A percentile compares a stretch with the other conserved stretches of the same genome.
Conservation (phyloP, 306 rosid genomes). For the Sophora flavescens region DNA sequence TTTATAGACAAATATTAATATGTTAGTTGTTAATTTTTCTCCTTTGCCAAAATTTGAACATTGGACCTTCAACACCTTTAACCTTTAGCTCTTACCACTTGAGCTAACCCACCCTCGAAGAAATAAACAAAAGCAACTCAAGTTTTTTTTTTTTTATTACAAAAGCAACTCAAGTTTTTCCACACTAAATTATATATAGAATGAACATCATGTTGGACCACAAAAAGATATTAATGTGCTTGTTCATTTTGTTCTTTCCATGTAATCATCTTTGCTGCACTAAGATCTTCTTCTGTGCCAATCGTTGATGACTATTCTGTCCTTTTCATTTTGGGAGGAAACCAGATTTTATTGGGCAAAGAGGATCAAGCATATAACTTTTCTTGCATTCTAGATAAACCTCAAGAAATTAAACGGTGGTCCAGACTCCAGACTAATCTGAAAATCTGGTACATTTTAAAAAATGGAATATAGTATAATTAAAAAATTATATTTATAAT, state of each 20-base stretch:
- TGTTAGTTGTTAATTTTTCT: too few relatives aligned
- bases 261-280: background rate
- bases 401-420: slow-evolving; percentile 17
- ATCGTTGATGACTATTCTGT: background rate
- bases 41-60: too few relatives aligned
- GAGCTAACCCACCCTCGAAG: too few relatives aligned
- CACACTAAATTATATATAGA: slow-evolving; percentile 34
- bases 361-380: slow-evolving; percentile 25
- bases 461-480: background rate
- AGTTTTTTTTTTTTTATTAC: too few relatives aligned
- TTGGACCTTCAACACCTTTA: too few relatives aligned
- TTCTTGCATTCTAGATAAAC: slow-evolving; percentile 15
- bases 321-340: slow-evolving; percentile 25
- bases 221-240: background rate
- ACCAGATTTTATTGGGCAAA: slow-evolving; percentile 15
- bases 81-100: too few relatives aligned
- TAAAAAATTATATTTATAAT: too few relatives aligned
- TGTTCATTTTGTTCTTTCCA: background rate
- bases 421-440: background rate
- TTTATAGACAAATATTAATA: too few relatives aligned
- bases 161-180: background rate
- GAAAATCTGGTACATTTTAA: slow-evolving; percentile 12
- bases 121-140: background rate
- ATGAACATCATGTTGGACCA: slow-evolving; percentile 32
- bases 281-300: background rate